A percentile compares a stretch with the other conserved stretches of the same genome.
These are phyloP conservation scores for Nakataea oryzae DNA, from an alignment of 2,329 filamentous ascomycete genomes.

Conservation along the genomic window DNA sequence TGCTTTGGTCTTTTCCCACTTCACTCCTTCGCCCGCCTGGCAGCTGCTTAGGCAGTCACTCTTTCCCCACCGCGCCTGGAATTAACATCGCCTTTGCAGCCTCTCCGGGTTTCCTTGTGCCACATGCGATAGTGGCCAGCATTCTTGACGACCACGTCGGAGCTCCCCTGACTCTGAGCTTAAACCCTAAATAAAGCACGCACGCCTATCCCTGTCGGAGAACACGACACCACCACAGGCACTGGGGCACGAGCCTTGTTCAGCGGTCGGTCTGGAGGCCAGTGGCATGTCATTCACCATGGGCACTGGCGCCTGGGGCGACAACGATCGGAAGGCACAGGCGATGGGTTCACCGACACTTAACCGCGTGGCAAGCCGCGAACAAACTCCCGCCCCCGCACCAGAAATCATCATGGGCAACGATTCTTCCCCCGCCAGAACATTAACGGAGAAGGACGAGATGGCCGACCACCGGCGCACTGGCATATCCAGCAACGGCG, in stretches of 20 bases:
- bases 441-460: neutral
- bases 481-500: neutral
- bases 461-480: neutral
- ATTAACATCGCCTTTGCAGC: neutral
- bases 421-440: neutral
- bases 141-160: neutral
- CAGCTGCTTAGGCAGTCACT: neutral
- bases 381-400: too few relatives aligned
- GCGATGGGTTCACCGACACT: constrained; percentile 25
- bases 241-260: neutral
- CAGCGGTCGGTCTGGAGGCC: neutral
- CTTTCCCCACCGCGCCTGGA: neutral
- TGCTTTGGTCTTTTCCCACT: too few relatives aligned
- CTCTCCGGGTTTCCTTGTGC: too few relatives aligned
- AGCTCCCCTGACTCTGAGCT: neutral
- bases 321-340: constrained; percentile 38
- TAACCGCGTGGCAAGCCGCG: constrained; percentile 3
- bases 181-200: neutral
- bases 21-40: neutral
- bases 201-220: neutral
- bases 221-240: neutral
- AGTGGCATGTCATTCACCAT: constrained; percentile 29
- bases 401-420: neutral
- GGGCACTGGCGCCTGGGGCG: constrained; percentile 29
- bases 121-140: too few relatives aligned